Conservation (phyloP, 768 basidiomycete species). For the Saitozyma podzolica region DNA sequence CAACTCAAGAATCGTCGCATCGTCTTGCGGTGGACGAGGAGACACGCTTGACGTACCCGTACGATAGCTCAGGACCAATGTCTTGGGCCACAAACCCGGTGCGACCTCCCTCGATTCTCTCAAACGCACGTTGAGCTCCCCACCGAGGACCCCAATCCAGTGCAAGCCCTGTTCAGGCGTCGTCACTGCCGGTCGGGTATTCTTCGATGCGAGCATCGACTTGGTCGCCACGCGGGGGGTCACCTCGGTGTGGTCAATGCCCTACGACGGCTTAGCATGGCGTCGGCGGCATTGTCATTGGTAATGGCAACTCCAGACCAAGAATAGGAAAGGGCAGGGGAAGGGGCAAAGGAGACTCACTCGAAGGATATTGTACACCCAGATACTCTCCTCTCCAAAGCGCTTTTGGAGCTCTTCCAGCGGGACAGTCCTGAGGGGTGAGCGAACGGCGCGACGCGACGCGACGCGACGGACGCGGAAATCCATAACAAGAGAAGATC, state of each 20-base stretch:
- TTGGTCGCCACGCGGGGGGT: constrained; percentile 13
- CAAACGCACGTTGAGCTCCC: constrained; percentile 82
- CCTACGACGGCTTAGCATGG: constrained; percentile 53
- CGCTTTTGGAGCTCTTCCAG: constrained; percentile 55
- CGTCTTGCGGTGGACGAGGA: not conserved
- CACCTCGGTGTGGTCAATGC: constrained; percentile 73
- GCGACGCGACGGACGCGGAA: not conserved
- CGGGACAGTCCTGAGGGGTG: constrained; percentile 41
- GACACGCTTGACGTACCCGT: constrained; percentile 58
- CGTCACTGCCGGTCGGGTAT: constrained; percentile 75
- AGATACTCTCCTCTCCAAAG: constrained; percentile 60
- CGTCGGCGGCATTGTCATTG: too few relatives aligned
- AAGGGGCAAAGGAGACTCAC: constrained; percentile 54
- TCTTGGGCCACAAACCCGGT: constrained; percentile 87
- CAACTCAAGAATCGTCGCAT: not conserved
- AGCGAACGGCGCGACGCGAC: constrained; percentile 2
- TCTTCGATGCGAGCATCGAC: constrained; percentile 65
- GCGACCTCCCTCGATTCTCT: constrained; percentile 73
- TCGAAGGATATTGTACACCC: constrained; percentile 88
- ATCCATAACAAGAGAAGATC: not conserved
- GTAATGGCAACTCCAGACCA: not conserved
- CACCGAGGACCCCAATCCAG: constrained; percentile 88
- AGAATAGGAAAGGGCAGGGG: not conserved
- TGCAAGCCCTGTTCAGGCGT: constrained; percentile 74
- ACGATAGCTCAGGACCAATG: constrained; percentile 73